Evolutionary conservation across 331 rosid genomes (phyloP).

Genomic region (Ulmus americana): DNA sequence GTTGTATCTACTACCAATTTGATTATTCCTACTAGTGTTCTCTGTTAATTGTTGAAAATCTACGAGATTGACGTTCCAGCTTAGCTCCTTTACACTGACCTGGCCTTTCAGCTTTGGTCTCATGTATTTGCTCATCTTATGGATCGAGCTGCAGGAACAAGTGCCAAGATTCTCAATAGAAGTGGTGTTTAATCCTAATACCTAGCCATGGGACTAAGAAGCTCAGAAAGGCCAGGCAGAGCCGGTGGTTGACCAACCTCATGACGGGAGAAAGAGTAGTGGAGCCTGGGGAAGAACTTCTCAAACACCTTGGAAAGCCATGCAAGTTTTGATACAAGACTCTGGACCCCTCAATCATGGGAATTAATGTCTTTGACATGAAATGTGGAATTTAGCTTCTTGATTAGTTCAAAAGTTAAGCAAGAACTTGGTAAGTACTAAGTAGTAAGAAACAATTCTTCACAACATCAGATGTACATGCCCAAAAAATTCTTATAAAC

Average conservation of each 20-base stretch:
- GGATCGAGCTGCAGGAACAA: too few relatives aligned
- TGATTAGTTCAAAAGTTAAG: too few relatives aligned
- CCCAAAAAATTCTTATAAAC: not conserved
- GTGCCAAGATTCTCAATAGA: too few relatives aligned
- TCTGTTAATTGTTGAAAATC: not conserved
- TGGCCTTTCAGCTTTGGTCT: too few relatives aligned
- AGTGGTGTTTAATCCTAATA: too few relatives aligned
- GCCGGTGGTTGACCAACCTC: too few relatives aligned
- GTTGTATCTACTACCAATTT: not conserved
- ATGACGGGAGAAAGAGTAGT: too few relatives aligned
- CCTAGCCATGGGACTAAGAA: too few relatives aligned
- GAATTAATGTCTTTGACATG: not conserved
- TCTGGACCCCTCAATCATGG: not conserved
- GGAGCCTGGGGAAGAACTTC: too few relatives aligned
- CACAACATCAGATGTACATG: not conserved
- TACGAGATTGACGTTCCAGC: not conserved
- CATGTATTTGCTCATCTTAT: too few relatives aligned
- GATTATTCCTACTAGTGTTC: not conserved
- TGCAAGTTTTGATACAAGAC: not conserved
- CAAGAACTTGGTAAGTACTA: not conserved
- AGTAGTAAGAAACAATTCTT: not conserved
- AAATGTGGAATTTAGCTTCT: too few relatives aligned
- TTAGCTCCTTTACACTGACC: not conserved
- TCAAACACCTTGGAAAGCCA: not conserved
- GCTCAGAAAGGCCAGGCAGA: too few relatives aligned